Base-by-base conservation (phyloP, 129 eudicot genomes). In the Escallonia rubra region DNA sequence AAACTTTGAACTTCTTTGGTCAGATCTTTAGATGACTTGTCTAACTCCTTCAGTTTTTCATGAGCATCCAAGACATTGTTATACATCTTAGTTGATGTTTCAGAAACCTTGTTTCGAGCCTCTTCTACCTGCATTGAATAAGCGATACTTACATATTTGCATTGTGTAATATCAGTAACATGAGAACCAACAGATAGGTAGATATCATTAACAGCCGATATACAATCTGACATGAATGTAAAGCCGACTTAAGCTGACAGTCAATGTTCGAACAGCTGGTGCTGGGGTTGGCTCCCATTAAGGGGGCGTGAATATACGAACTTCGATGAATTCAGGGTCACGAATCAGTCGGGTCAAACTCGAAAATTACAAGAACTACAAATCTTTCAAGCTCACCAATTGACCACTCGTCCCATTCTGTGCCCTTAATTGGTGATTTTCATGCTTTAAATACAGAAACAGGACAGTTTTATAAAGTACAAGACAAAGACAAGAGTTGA, bases 41-140 rank as follows among this genome's bases (percentile, higher is more conserved):
- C 99, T 51, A 90, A 80, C 76, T 83, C 93, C 96, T 94, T 90
- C 38, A 78, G 67, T 77, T 79, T 89, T 72, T 90, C 96, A 72
- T 87, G 96, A 69, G 94, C 86, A 50, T 94, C 97, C 48, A 86
- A 60, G 53, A 92, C 88, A 66, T 72, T 42, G 63, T 87, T 78
- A 67, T 94, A 81, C 87, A 85, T 87, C 67, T 71, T 67, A 11
- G 81, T 72, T 63, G 96, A 87, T 40, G 72, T 77, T 63, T 85
- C 89, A 64, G 97, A 87, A 59, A 82, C 83, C 63, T 63, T 85
- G 81, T 81, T 76, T 47, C 99, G 83, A 66, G 83, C 82, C 62
- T 86, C 95, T 40, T 93, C 99, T 69, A 93, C 87, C 99, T 93
- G 83, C 80, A 81, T 66, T 53, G n/a, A 61, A 63, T 62, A 43